Evolutionary conservation across 2,329 filamentous ascomycete species (phyloP).

Genomic region (Graphium sp.): DNA sequence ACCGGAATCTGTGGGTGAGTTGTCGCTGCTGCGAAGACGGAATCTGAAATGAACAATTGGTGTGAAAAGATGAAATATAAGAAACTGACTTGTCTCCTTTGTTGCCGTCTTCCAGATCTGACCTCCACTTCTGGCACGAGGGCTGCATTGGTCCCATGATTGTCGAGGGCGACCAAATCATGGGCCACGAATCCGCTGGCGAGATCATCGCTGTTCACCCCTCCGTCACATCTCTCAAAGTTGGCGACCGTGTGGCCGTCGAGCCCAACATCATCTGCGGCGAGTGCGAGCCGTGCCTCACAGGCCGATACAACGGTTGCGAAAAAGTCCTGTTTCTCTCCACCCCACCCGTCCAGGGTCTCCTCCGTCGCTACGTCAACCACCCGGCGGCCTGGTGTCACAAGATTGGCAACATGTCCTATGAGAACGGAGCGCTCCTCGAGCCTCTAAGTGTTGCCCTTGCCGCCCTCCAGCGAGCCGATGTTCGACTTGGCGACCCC

Average conservation of each 20-base stretch:
- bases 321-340: slow-evolving; percentile 73
- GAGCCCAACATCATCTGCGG: slow-evolving; percentile 91
- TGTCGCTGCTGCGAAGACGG: no score
- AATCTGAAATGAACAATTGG: no score
- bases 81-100: no score
- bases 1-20: slow-evolving; percentile 86
- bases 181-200: slow-evolving; percentile 87
- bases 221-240: slow-evolving; percentile 59
- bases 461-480: slow-evolving; percentile 71
- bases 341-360: slow-evolving; percentile 74
- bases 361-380: slow-evolving; percentile 85
- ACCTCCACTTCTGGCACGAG: slow-evolving; percentile 94
- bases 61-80: no score
- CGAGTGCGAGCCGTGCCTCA: slow-evolving; percentile 78
- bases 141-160: slow-evolving; percentile 95
- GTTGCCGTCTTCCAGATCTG: slow-evolving; percentile 43
- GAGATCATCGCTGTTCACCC: slow-evolving; percentile 68
- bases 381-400: slow-evolving; percentile 92
- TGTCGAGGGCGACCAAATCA: slow-evolving; percentile 72
- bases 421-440: slow-evolving; percentile 76
- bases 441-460: slow-evolving; percentile 84
- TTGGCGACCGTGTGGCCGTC: slow-evolving; percentile 82
- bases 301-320: slow-evolving; percentile 90
- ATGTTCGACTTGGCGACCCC: slow-evolving; percentile 68
- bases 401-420: slow-evolving; percentile 86